phyloP scores from a whole-genome alignment of 352 stramenopile species.

The Phytopythium kandeliae region DNA sequence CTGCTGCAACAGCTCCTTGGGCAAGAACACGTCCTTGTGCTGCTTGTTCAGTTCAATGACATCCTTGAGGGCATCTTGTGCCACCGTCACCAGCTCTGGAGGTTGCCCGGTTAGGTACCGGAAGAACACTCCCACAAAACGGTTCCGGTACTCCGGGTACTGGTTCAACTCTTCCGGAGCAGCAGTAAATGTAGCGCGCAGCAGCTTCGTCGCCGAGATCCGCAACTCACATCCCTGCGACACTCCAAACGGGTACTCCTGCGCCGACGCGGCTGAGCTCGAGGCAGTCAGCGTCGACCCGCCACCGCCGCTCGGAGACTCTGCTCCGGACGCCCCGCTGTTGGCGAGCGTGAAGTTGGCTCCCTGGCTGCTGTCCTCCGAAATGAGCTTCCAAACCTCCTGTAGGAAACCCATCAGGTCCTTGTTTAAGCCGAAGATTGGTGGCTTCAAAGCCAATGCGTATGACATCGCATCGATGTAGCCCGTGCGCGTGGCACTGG shows the following conservation, averaged over 20 bases:
- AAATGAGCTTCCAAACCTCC: slow-evolving; percentile 82
- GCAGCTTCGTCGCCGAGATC: slow-evolving; percentile 84
- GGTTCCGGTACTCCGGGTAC: slow-evolving; percentile 79
- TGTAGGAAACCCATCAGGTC: slow-evolving; percentile 83
- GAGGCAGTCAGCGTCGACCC: slow-evolving; percentile 13
- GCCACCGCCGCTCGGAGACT: slow-evolving; percentile 6
- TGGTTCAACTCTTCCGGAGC: slow-evolving; percentile 80
- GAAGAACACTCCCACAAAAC: slow-evolving; percentile 88
- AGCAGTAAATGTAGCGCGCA: slow-evolving; percentile 82
- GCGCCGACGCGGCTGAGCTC: slow-evolving; percentile 38
- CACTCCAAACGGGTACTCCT: slow-evolving; percentile 85
- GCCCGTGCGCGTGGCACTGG: slow-evolving; percentile 58
- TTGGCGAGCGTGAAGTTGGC: slow-evolving; percentile 4
- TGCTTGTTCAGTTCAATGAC: slow-evolving; percentile 85
- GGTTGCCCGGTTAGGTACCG: slow-evolving; percentile 85
- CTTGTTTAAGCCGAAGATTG: slow-evolving; percentile 81
- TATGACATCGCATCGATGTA: slow-evolving; percentile 87
- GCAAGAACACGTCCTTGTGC: slow-evolving; percentile 84
- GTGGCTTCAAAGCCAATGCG: slow-evolving; percentile 59
- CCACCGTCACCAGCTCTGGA: slow-evolving; percentile 73
- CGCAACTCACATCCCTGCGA: slow-evolving; percentile 77
- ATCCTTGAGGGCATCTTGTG: slow-evolving; percentile 75
- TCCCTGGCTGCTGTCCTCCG: slow-evolving; percentile 40
- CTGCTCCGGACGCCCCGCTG: slow-evolving; percentile 17
- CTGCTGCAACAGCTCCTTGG: slow-evolving; percentile 95